A percentile compares a stretch with the other conserved stretches of the same genome.
Evolutionary conservation across 768 basidiomycete genomes (phyloP).

Genomic region (Lactarius quietus): DNA sequence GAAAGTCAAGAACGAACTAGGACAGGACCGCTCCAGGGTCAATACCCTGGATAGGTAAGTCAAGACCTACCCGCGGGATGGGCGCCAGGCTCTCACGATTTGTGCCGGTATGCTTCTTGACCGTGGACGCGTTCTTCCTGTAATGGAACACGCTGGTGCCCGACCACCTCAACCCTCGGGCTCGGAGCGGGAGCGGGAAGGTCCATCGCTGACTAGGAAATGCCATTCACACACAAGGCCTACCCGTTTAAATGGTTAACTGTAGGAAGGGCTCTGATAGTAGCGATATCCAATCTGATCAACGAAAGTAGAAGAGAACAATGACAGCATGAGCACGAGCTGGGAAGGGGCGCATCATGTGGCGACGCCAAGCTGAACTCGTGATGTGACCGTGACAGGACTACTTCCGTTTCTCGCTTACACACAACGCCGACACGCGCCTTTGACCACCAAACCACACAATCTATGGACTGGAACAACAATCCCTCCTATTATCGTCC

Average conservation of each 20-base stretch:
- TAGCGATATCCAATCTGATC: background rate
- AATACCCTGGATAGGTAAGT: constrained; percentile 28
- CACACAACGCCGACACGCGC: background rate
- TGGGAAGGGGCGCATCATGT: background rate
- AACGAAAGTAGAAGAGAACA: too few species aligned
- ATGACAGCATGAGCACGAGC: background rate
- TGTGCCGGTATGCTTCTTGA: background rate
- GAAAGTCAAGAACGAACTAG: constrained; percentile 3
- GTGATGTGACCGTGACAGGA: background rate
- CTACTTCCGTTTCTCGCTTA: background rate
- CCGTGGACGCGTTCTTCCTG: background rate
- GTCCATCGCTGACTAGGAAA: background rate
- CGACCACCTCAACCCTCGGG: background rate
- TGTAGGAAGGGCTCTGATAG: background rate
- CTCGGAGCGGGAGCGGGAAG: background rate
- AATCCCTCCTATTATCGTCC: constrained; percentile 8
- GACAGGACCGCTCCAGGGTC: background rate
- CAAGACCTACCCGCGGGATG: constrained; percentile 51
- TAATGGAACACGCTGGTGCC: background rate
- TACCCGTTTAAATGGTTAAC: too few species aligned
- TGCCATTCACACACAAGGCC: background rate
- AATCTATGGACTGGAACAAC: constrained; percentile 16
- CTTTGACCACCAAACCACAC: background rate
- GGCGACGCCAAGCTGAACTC: background rate
- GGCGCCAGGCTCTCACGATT: constrained; percentile 7